Evolutionary conservation across 2,329 filamentous ascomycete species (phyloP).

Genomic region (Drechslerella coelobrocha): DNA sequence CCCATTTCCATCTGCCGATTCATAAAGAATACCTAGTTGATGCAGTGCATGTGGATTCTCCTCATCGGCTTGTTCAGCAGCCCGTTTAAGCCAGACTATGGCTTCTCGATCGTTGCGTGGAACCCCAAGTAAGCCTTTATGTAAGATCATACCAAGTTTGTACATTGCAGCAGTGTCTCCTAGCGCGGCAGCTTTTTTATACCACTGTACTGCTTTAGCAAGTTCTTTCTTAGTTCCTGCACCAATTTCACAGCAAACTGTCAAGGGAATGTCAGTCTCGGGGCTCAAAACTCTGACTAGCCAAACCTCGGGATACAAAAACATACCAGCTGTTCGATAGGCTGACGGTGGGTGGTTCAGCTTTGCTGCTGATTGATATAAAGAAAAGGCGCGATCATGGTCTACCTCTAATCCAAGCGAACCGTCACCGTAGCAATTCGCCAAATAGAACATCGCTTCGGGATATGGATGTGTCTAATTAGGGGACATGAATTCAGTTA

Average conservation of each 20-base stretch:
- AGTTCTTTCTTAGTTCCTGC: constrained; percentile 91
- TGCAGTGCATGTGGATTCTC: constrained; percentile 96
- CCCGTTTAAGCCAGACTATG: constrained; percentile 89
- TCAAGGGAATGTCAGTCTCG: not conserved
- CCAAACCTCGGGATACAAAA: too few species aligned
- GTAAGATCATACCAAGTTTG: constrained; percentile 93
- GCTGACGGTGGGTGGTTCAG: constrained; percentile 82
- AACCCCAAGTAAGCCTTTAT: constrained; percentile 93
- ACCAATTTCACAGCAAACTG: constrained; percentile 93
- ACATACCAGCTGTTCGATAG: constrained; percentile 77
- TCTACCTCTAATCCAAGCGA: constrained; percentile 79
- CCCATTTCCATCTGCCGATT: constrained; percentile 64
- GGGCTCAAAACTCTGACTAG: not conserved
- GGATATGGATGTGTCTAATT: constrained; percentile 61
- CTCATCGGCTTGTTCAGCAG: constrained; percentile 81
- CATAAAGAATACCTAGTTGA: constrained; percentile 75
- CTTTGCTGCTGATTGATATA: constrained; percentile 95
- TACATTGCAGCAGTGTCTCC: constrained; percentile 96
- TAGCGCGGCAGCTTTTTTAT: constrained; percentile 86
- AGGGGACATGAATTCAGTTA: not conserved
- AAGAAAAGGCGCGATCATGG: constrained; percentile 86
- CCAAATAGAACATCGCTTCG: constrained; percentile 92
- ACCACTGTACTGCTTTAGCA: constrained; percentile 96
- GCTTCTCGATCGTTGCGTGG: constrained; percentile 81
- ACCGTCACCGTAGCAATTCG: constrained; percentile 86